Evolutionary conservation across 176 grass and related monocot species (phyloP), one percentile per base, ranked within the genome.

Genomic region (Musa beccarii): DNA sequence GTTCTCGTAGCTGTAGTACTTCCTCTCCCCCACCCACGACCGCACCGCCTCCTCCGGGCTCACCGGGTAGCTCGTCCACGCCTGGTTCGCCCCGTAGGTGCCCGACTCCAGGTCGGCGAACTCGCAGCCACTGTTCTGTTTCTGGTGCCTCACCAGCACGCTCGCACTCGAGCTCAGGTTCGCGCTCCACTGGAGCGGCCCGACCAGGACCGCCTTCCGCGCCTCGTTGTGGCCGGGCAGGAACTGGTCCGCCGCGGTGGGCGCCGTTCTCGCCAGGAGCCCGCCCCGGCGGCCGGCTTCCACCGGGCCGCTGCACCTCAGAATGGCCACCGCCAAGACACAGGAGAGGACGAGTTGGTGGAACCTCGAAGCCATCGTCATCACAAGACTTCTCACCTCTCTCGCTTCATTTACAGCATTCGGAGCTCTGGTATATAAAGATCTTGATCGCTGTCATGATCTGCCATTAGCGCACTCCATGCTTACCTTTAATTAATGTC

Each of bases 81-180:
- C 84, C 73, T 93, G 88, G 82, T 98, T 98, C 23, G 88, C 81
- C 63, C 87, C 87, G 75, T 88, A 88, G 3, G 52, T 73, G 83
- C 85, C 88, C 16, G 28, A 80, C 17, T 52, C 20, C 53, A 88
- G 74, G 74, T 93, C 79, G 19, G 79, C 93, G 63, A 96, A 92
- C 54, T 11, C 79, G 90, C 86, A 83, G 34, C 62, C 57, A 16
- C 63, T 66, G 63, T 84, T 66, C 76, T 51, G 43, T 84, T 68
- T 56, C 85, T 90, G 81, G 79, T 73, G 52, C 17, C 63, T 34
- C 54, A 76, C 63, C 53, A 83, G 53, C 75, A 3, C 8, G 29
- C 15, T 56, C 53, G 88, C 88, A 0, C 53, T 57, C 6, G 72
- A 1, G 0, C 66, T 72, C 22, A 95, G 88, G 12, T 74, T 54